Percentiles rank a stretch among this genome's conserved stretches.
phyloP scores from a whole-genome alignment of 2,329 filamentous ascomycete species.

The Acephala macrosclerotiorum region DNA sequence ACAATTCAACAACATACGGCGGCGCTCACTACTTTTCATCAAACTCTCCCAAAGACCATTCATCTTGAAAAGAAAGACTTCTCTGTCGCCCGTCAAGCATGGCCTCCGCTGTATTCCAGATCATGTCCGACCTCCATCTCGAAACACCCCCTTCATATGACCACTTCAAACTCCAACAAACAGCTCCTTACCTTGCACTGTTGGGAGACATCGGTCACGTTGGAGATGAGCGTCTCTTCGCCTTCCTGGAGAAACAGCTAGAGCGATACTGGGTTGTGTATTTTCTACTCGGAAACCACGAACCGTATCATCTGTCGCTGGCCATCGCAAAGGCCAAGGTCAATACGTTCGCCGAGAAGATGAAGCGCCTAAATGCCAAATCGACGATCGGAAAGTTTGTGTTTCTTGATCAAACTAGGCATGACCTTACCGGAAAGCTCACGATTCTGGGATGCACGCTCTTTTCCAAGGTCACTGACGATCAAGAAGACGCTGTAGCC shows the following conservation, averaged over 20 bases:
- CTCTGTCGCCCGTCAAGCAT: conserved; percentile 13
- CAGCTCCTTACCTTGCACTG: conserved; percentile 53
- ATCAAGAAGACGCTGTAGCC: conserved; percentile 40
- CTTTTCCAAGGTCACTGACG: conserved; percentile 53
- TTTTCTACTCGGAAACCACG: conserved; percentile 55
- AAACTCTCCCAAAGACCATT: conserved; percentile 1
- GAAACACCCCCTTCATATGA: conserved; percentile 51
- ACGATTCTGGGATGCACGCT: conserved; percentile 56
- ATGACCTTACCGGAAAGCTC: conserved; percentile 46
- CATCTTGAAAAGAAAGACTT: conserved; percentile 1
- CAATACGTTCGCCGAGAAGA: conserved; percentile 12
- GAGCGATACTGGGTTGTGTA: conserved; percentile 50
- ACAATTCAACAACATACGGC: too few species aligned
- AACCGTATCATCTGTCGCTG: conserved; percentile 50
- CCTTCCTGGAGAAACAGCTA: conserved; percentile 51
- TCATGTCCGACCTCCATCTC: conserved; percentile 52
- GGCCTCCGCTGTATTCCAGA: conserved; percentile 15
- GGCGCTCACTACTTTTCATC: too few species aligned
- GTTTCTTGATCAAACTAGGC: conserved; percentile 50
- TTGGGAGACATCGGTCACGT: conserved; percentile 56
- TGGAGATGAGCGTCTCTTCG: conserved; percentile 49
- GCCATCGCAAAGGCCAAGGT: conserved; percentile 31
- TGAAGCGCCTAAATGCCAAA: conserved; percentile 1
- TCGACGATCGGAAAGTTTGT: conserved; percentile 42
- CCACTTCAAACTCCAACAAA: conserved; percentile 47